These are phyloP conservation scores for Trichophyton rubrum DNA, from an alignment of 2,329 filamentous ascomycete genomes.

Conservation along the genomic window DNA sequence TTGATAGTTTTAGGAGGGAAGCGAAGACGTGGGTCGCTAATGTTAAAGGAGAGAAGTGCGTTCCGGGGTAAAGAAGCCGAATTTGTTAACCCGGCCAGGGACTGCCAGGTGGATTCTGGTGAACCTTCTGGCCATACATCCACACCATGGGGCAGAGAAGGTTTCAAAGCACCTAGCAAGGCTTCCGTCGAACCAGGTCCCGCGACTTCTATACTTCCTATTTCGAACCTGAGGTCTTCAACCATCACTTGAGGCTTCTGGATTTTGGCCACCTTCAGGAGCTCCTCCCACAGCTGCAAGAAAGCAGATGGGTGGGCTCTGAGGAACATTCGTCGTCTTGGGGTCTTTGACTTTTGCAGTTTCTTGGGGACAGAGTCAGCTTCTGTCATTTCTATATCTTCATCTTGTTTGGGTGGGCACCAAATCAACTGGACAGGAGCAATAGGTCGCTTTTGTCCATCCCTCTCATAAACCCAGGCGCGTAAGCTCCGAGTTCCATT, in stretches of 20 bases:
- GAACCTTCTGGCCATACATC: slow-evolving; percentile 17
- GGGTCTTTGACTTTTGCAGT: slow-evolving; percentile 17
- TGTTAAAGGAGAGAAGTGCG: slow-evolving; percentile 57
- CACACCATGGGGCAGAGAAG: slow-evolving; percentile 26
- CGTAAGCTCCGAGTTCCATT: slow-evolving; percentile 45
- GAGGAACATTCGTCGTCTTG: slow-evolving; percentile 49
- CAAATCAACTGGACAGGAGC: slow-evolving; percentile 65
- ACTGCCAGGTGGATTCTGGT: slow-evolving; percentile 30
- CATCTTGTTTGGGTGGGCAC: slow-evolving; percentile 40
- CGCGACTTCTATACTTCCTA: slow-evolving; percentile 57
- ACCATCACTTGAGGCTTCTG: slow-evolving; percentile 50
- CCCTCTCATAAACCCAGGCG: slow-evolving; percentile 46
- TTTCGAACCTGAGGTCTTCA: slow-evolving; percentile 57
- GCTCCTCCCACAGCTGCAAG: slow-evolving; percentile 50
- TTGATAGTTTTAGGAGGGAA: slow-evolving; percentile 55
- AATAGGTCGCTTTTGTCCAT: slow-evolving; percentile 46
- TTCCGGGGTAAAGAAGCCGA: slow-evolving; percentile 57
- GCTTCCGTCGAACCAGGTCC: slow-evolving; percentile 70
- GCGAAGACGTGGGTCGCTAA: slow-evolving; percentile 66
- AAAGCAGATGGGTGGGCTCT: slow-evolving; percentile 71
- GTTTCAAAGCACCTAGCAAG: slow-evolving; percentile 55
- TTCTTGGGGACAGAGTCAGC: slow-evolving; percentile 9
- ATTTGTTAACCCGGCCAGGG: slow-evolving; percentile 46
- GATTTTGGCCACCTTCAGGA: slow-evolving; percentile 46
- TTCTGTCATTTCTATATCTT: slow-evolving; percentile 29